Evolutionary conservation across 495 filamentous ascomycete species (phyloP).

Genomic region (Neohortaea acidophila): DNA sequence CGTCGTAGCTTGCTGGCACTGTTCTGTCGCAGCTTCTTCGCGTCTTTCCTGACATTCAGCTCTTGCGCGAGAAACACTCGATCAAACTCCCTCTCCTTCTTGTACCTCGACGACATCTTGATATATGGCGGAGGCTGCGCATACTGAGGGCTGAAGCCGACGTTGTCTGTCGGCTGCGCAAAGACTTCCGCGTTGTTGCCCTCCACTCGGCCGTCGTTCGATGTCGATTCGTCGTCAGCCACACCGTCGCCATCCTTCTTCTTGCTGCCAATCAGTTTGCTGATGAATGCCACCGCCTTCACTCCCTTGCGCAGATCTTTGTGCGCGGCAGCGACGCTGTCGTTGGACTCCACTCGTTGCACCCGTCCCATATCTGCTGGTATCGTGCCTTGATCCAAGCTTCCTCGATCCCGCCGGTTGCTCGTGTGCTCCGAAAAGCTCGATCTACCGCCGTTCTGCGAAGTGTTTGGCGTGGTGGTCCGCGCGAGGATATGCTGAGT

Average conservation of each 20-base stretch:
- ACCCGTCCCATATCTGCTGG: background rate
- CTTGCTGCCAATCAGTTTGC: conserved; percentile 68
- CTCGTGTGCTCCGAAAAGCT: no score
- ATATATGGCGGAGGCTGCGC: conserved; percentile 87
- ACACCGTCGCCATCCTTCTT: conserved; percentile 47
- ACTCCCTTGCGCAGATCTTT: conserved; percentile 52
- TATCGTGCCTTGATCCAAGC: background rate
- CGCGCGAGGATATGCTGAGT: conserved; percentile 69
- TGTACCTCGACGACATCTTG: conserved; percentile 64
- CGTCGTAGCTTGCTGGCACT: conserved; percentile 19
- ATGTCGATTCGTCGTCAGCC: conserved; percentile 57
- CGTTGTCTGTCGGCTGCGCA: conserved; percentile 48
- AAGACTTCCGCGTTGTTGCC: conserved; percentile 72
- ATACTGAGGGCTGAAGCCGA: conserved; percentile 72
- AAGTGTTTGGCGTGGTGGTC: conserved; percentile 64
- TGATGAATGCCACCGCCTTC: conserved; percentile 83
- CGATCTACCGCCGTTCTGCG: no score
- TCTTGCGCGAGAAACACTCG: conserved; percentile 86
- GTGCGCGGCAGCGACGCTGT: conserved; percentile 17
- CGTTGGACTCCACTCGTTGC: background rate
- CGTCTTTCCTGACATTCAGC: conserved; percentile 26
- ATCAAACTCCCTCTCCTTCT: conserved; percentile 70
- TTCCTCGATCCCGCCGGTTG: background rate
- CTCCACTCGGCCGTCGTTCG: conserved; percentile 54
- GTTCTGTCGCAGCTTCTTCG: conserved; percentile 4